Conservation (phyloP, 2,329 filamentous ascomycete genomes). For the Nothophaeocryptopus gaeumannii region DNA sequence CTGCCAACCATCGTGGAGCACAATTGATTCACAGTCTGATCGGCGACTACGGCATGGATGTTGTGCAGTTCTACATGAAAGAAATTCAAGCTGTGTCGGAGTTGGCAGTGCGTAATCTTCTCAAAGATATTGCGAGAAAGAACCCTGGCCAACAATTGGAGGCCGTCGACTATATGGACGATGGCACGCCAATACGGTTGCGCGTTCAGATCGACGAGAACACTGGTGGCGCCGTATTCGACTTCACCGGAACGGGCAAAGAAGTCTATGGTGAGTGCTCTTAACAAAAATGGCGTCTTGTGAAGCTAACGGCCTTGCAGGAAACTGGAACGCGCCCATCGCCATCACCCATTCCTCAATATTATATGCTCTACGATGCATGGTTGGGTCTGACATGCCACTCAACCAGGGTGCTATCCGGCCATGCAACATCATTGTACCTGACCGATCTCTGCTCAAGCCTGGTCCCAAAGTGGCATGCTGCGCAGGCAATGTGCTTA, state of each 20-base stretch:
- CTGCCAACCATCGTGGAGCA: conserved; percentile 36
- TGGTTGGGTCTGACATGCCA: conserved; percentile 42
- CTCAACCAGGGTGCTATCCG: conserved; percentile 45
- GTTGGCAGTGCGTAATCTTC: conserved; percentile 33
- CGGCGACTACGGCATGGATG: conserved; percentile 33
- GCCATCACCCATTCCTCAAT: conserved; percentile 39
- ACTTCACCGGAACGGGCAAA: conserved; percentile 42
- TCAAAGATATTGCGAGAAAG: conserved; percentile 25
- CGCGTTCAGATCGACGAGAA: conserved; percentile 35
- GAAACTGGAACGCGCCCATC: conserved; percentile 38
- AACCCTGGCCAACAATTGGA: conserved; percentile 21
- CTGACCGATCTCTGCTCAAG: conserved; percentile 31
- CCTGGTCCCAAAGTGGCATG: conserved; percentile 30
- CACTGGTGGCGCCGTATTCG: conserved; percentile 37
- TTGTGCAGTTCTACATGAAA: conserved; percentile 43
- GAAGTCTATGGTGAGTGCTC: conserved; percentile 50
- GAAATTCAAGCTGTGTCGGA: conserved; percentile 40
- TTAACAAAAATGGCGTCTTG: conserved; percentile 70
- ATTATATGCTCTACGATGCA: conserved; percentile 33
- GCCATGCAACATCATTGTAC: conserved; percentile 29
- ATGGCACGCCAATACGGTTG: conserved; percentile 38
- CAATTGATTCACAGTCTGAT: conserved; percentile 37
- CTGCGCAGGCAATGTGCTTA: conserved; percentile 32
- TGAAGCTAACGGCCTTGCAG: conserved; percentile 55
- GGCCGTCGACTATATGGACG: conserved; percentile 42